phyloP scores from a whole-genome alignment of 164 flowering plant genomes.

The Cinnamomum micranthum region DNA sequence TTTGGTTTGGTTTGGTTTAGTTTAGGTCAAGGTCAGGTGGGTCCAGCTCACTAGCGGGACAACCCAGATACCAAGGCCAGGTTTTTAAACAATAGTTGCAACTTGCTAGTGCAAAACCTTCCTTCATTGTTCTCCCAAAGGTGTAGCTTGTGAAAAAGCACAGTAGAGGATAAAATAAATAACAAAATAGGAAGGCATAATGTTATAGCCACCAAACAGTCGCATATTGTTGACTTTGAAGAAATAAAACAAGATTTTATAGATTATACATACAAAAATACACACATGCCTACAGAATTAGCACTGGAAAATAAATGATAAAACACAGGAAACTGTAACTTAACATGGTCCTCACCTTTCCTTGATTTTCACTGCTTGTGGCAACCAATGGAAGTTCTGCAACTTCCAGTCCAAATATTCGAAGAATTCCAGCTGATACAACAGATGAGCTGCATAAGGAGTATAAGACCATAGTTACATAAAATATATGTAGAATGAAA shows the following conservation, averaged over 20 bases:
- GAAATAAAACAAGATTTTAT: background rate
- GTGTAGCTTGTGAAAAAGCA: too few species aligned
- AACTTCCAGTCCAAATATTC: conserved; percentile 71
- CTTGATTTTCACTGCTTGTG: conserved; percentile 63
- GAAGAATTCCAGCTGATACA: conserved; percentile 74
- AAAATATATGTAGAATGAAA: background rate
- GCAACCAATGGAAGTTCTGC: conserved; percentile 96
- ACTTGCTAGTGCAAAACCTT: too few species aligned
- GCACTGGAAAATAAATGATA: background rate
- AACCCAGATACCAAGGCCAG: too few species aligned
- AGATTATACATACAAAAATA: background rate
- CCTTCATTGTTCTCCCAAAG: too few species aligned
- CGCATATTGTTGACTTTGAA: too few species aligned
- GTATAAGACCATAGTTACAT: background rate
- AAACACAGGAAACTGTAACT: background rate
- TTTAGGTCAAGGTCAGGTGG: too few species aligned
- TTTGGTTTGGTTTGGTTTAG: too few species aligned
- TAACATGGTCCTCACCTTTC: conserved; percentile 55
- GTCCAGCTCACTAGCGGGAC: too few species aligned
- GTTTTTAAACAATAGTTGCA: too few species aligned
- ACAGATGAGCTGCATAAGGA: conserved; percentile 66
- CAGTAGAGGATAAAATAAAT: too few species aligned
- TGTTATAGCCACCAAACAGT: too few species aligned
- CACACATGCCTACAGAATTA: background rate
- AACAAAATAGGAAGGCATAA: too few species aligned